Evolutionary conservation across 129 eudicot genomes (phyloP).

Genomic region (Erigeron canadensis): DNA sequence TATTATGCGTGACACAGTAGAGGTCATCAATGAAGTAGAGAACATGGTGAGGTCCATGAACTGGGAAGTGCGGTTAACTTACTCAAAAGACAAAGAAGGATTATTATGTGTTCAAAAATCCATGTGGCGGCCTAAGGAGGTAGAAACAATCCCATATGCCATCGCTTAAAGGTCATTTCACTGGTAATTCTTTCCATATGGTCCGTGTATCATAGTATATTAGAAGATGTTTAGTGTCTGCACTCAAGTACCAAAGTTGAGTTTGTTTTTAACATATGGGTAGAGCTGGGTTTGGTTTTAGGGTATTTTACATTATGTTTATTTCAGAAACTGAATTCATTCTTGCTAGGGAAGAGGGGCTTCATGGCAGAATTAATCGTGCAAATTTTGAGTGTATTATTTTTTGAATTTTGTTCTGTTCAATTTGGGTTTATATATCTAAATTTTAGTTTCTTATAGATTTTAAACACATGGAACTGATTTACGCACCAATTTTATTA

Average conservation of each 20-base stretch:
- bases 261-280: slow-evolving; percentile 14
- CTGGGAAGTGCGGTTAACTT: slow-evolving; percentile 77
- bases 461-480: too few relatives aligned
- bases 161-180: slow-evolving; percentile 26
- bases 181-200: slow-evolving; percentile 5
- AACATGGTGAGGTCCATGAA: slow-evolving; percentile 61
- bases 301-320: slow-evolving; percentile 30
- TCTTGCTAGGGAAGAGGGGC: slow-evolving; percentile 30
- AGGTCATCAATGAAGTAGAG: slow-evolving; percentile 62
- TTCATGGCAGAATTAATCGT: slow-evolving; percentile 11
- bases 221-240: slow-evolving; percentile 13
- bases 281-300: slow-evolving; percentile 24
- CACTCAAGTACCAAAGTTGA: slow-evolving; percentile 7
- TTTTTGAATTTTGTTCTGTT: slow-evolving; percentile 12
- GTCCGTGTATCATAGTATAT: slow-evolving; percentile 20
- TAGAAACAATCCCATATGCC: slow-evolving; percentile 64
- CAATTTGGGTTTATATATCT: neutral
- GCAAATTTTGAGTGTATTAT: slow-evolving; percentile 32
- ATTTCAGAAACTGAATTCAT: slow-evolving; percentile 16
- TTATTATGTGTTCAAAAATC: slow-evolving; percentile 72
- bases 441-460: too few relatives aligned
- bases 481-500: too few relatives aligned
- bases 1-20: slow-evolving; percentile 69
- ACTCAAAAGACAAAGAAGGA: slow-evolving; percentile 82
- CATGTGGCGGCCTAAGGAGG: slow-evolving; percentile 78